These are phyloP conservation scores for Colletotrichum paranaense DNA, from an alignment of 2,329 filamentous ascomycete species.

Conservation along the genomic window DNA sequence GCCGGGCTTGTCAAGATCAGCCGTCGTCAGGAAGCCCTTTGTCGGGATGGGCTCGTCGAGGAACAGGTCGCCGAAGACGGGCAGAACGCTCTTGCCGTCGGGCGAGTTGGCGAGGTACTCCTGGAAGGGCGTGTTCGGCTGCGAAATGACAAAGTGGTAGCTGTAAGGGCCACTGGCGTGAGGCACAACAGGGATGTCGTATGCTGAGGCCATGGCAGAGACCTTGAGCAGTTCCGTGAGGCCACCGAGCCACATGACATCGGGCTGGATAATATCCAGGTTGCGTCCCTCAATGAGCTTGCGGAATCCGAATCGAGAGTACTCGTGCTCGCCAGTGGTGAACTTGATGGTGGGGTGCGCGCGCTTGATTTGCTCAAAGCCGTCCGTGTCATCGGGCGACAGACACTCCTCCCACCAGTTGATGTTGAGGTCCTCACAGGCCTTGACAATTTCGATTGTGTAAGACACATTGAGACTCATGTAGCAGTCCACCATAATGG, in stretches of 20 bases:
- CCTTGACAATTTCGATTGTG: slow-evolving; percentile 90
- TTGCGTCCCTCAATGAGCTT: slow-evolving; percentile 93
- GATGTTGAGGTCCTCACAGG: slow-evolving; percentile 84
- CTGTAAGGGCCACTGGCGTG: slow-evolving; percentile 94
- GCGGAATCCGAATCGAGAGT: slow-evolving; percentile 92
- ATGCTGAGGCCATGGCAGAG: slow-evolving; percentile 87
- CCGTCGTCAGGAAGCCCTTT: slow-evolving; percentile 83
- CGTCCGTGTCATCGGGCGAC: slow-evolving; percentile 90
- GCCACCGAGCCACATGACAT: slow-evolving; percentile 97
- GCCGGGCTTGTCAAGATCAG: slow-evolving; percentile 86
- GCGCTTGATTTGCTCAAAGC: slow-evolving; percentile 88
- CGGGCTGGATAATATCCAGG: slow-evolving; percentile 92
- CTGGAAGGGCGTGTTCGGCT: slow-evolving; percentile 94
- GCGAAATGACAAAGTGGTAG: slow-evolving; percentile 95
- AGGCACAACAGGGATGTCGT: slow-evolving; percentile 95
- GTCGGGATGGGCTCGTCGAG: slow-evolving; percentile 89
- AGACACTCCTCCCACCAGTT: slow-evolving; percentile 99
- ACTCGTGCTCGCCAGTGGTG: slow-evolving; percentile 96
- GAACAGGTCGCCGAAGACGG: slow-evolving; percentile 93
- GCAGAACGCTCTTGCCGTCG: slow-evolving; percentile 88
- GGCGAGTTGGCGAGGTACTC: slow-evolving; percentile 95
- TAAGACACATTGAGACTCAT: slow-evolving; percentile 95
- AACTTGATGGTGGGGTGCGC: slow-evolving; percentile 93
- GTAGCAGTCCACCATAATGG: slow-evolving; percentile 95
- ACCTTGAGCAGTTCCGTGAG: slow-evolving; percentile 93